A percentile compares a stretch with the other conserved stretches of the same genome.
These are phyloP conservation scores for Earliella scabrosa DNA, from an alignment of 1,284 basidiomycete species.

Conservation along the genomic window DNA sequence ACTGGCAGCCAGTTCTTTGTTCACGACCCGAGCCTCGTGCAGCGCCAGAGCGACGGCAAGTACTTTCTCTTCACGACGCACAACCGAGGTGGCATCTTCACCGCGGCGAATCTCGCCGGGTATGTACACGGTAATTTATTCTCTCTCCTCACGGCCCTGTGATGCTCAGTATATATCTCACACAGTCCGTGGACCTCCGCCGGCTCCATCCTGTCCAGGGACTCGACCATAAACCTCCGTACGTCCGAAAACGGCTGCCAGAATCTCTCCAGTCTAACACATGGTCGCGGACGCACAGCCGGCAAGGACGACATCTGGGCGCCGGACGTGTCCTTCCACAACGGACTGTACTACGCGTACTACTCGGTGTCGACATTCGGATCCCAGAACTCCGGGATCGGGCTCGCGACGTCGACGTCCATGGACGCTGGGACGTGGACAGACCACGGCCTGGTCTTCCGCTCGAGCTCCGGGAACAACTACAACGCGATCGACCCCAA, in stretches of 20 bases:
- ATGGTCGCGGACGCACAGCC: background rate
- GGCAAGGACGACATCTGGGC: constrained; percentile 29
- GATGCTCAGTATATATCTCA: too few species aligned
- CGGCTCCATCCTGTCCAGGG: constrained; percentile 20
- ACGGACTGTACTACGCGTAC: constrained; percentile 33
- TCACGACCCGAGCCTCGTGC: constrained; percentile 26
- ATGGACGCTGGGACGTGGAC: constrained; percentile 42
- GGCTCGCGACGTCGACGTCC: constrained; percentile 37
- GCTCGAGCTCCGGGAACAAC: constrained; percentile 30
- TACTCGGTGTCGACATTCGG: constrained; percentile 40
- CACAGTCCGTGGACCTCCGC: constrained; percentile 25
- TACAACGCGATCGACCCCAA: constrained; percentile 37
- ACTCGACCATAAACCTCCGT: constrained; percentile 24
- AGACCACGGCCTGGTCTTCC: constrained; percentile 38
- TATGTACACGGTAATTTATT: too few species aligned
- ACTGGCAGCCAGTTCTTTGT: constrained; percentile 18
- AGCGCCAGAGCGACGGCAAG: constrained; percentile 23
- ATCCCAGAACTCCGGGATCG: constrained; percentile 40
- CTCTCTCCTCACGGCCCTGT: too few species aligned
- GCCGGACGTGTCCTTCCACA: constrained; percentile 26
- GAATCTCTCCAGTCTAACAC: background rate
- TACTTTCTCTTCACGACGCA: constrained; percentile 28
- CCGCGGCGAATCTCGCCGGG: constrained; percentile 25
- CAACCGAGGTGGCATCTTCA: constrained; percentile 23
- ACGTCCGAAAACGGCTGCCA: background rate